Evolutionary conservation across 1,139 yeast genomes (phyloP), one percentile per base, ranked within the genome.

Genomic region (Candida glucosophila): DNA sequence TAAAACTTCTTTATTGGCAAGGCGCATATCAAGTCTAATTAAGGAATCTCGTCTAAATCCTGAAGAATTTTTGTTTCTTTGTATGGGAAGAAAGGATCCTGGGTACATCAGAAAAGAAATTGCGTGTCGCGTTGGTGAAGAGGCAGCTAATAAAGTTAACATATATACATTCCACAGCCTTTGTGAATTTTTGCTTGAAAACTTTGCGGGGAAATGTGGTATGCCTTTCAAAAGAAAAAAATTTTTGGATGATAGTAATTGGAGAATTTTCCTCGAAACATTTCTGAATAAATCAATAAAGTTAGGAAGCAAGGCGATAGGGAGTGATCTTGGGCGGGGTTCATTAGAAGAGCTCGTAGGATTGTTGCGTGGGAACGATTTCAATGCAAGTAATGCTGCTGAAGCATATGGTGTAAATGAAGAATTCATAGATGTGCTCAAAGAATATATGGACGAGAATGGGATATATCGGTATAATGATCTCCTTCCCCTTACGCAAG

Each of bases 81-180:
- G 86, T 4, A 63, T 80, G 67, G 78, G 92, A 1, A n/a, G n/a
- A 8, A 80, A 78, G 38, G 56, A 79, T 28, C 74, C 90, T 0
- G 85, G 78, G 1, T 61, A 61, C 20, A 68, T 76, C 14, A 49
- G 80, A 10, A 22, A 31, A 0, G 34, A 34, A 0, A 31, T 58
- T 0, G 36, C 71, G 15, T 8, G 21, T 7, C 13, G 7, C 9
- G 11, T 22, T 12, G 70, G 68, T 2, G 37, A 33, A 2, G 55
- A 49, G 1, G 19, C 49, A 4, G 55, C 65, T 0, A 30, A 37
- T 1, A 37, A 45, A 11, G 49, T 76, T 4, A 58, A 62, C 16
- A 53, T 74, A 2, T 58, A 63, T 32, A 77, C 90, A 0, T 75
- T 80, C 41, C 88, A 78, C 47, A 67, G 77, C 2, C 67, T 74